Conservation (phyloP, 208 protist species). For the Leishmania martiniquensis region DNA sequence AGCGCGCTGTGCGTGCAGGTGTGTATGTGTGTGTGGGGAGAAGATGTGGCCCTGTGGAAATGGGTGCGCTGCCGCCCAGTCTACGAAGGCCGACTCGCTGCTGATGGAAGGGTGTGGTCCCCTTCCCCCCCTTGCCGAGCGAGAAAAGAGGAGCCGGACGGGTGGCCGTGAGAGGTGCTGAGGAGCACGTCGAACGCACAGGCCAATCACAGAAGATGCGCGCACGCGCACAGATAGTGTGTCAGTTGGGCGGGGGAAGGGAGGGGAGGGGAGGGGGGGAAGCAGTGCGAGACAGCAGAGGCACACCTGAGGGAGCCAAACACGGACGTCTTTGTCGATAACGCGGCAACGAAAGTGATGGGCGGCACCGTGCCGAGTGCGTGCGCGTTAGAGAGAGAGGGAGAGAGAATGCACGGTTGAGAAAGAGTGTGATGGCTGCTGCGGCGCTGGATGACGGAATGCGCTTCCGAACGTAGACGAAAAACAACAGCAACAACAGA, state of each 20-base stretch:
- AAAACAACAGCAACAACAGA: no score
- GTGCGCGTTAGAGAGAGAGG: neutral
- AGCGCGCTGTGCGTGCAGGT: no score
- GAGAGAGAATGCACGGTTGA: no score
- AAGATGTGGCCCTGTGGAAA: neutral
- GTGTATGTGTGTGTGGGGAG: no score
- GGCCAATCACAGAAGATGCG: neutral
- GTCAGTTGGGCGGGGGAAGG: neutral
- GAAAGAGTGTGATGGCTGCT: no score
- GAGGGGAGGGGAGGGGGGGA: neutral
- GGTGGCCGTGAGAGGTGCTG: neutral
- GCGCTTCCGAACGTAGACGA: neutral
- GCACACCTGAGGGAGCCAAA: neutral
- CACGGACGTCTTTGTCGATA: neutral
- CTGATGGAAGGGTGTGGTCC: neutral
- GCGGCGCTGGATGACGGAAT: neutral
- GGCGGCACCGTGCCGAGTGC: neutral
- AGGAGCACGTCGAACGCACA: neutral
- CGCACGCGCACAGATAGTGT: neutral
- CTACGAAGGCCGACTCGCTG: neutral
- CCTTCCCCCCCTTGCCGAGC: neutral
- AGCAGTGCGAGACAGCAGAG: conserved; percentile 8
- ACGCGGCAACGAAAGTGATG: neutral
- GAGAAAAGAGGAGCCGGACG: neutral
- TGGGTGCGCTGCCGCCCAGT: neutral